A percentile compares a stretch with the other conserved stretches of the same genome.
Conservation (phyloP, 2,329 filamentous ascomycete genomes). For the Geosmithia putterillii region DNA sequence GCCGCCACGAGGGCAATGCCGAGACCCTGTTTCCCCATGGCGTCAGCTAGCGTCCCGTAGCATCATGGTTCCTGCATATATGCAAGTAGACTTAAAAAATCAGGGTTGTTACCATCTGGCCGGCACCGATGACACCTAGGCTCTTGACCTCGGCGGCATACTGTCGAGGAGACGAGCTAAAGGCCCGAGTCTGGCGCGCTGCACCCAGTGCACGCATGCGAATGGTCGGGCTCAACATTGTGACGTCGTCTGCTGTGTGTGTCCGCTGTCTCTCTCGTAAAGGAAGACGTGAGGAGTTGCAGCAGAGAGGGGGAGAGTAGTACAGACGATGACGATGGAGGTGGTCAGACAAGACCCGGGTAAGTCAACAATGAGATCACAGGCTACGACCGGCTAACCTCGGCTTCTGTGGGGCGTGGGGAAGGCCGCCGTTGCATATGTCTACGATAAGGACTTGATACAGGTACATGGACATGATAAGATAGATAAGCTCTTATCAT, state of each 20-base stretch:
- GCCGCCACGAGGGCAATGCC: constrained; percentile 94
- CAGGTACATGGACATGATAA: no score
- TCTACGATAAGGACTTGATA: not conserved
- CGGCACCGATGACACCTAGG: constrained; percentile 84
- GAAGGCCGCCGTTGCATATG: no score
- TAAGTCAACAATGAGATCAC: constrained; percentile 5
- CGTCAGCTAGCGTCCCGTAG: no score
- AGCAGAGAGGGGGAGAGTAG: constrained; percentile 1
- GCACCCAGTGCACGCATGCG: constrained; percentile 21
- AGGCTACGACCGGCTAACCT: constrained; percentile 25
- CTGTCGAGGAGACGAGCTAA: constrained; percentile 55
- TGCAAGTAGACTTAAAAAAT: constrained; percentile 13
- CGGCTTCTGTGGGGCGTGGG: constrained; percentile 16
- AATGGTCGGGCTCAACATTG: constrained; percentile 26
- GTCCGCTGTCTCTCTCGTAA: not conserved
- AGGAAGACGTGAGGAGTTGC: not conserved
- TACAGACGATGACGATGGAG: constrained; percentile 1
- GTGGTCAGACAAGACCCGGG: not conserved
- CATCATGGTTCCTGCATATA: no score
- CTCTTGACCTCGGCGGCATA: constrained; percentile 66
- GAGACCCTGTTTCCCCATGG: constrained; percentile 62
- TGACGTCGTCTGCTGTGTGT: constrained; percentile 6
- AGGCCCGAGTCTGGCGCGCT: constrained; percentile 37
- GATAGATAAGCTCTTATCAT: constrained; percentile 1
- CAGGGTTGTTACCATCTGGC: constrained; percentile 65